A percentile compares a stretch with the other conserved stretches of the same genome.
These are phyloP conservation scores for Phytophthora vignae DNA, from an alignment of 352 stramenopile genomes.

Conservation along the genomic window DNA sequence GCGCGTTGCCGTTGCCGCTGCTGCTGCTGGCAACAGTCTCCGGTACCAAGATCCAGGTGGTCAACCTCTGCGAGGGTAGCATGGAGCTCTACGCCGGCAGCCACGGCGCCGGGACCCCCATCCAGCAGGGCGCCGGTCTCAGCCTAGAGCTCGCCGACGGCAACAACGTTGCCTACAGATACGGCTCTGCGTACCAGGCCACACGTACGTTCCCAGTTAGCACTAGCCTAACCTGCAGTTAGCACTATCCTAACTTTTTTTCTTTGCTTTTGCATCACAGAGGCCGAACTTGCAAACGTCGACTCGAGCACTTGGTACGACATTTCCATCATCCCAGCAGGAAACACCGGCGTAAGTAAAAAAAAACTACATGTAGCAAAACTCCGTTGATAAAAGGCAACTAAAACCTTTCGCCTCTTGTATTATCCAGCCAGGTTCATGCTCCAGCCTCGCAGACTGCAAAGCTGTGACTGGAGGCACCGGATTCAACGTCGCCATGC, in stretches of 20 bases:
- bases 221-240: slow-evolving; percentile 6
- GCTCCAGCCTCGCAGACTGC: slow-evolving; percentile 61
- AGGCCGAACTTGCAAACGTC: slow-evolving; percentile 75
- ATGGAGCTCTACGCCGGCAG: slow-evolving; percentile 50
- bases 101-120: slow-evolving; percentile 20
- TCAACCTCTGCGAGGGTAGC: slow-evolving; percentile 49
- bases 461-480: slow-evolving; percentile 64
- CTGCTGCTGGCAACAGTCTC: slow-evolving; percentile 8
- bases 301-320: slow-evolving; percentile 69
- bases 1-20: slow-evolving; percentile 1
- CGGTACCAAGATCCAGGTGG: slow-evolving; percentile 46
- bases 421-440: slow-evolving; percentile 60
- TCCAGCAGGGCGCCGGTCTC: slow-evolving; percentile 25
- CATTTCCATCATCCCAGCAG: slow-evolving; percentile 81
- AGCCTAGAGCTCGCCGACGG: slow-evolving; percentile 36
- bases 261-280: slow-evolving; percentile 26
- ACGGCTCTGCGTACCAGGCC: slow-evolving; percentile 39
- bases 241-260: slow-evolving; percentile 6
- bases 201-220: slow-evolving; percentile 28
- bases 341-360: slow-evolving; percentile 42
- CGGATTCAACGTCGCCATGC: slow-evolving; percentile 81
- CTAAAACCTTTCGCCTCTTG: not conserved
- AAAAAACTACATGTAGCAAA: not conserved
- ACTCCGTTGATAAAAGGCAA: slow-evolving; percentile 10
- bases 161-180: slow-evolving; percentile 43